Evolutionary conservation across 2,329 filamentous ascomycete species (phyloP).

Genomic region (Venturia effusa): DNA sequence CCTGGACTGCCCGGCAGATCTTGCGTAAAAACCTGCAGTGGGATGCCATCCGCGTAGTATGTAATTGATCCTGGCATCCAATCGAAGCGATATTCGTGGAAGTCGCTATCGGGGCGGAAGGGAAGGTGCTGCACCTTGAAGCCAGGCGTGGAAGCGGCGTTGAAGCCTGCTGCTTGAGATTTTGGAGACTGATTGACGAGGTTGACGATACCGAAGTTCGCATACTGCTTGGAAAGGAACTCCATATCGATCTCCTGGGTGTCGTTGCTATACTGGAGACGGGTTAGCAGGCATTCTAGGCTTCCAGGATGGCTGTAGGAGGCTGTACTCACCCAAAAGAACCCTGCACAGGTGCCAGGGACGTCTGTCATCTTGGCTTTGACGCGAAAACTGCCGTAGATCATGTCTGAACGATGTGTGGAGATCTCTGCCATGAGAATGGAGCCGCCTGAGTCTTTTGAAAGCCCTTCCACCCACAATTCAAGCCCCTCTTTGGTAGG

Average conservation of each 20-base stretch:
- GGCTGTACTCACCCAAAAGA: constrained; percentile 57
- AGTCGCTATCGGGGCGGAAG: constrained; percentile 54
- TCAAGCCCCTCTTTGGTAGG: constrained; percentile 35
- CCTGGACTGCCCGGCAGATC: constrained; percentile 51
- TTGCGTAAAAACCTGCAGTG: constrained; percentile 45
- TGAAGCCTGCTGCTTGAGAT: constrained; percentile 48
- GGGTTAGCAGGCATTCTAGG: background rate
- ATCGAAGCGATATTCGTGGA: constrained; percentile 74
- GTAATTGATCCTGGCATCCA: constrained; percentile 51
- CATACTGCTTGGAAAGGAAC: constrained; percentile 59
- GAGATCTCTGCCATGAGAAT: constrained; percentile 56
- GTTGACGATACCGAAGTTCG: constrained; percentile 48
- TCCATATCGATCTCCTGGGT: constrained; percentile 75
- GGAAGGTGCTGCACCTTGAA: constrained; percentile 49
- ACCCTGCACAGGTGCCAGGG: constrained; percentile 62
- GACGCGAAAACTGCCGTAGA: constrained; percentile 60
- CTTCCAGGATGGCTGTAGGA: background rate
- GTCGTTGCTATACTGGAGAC: constrained; percentile 60
- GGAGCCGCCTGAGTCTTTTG: constrained; percentile 39
- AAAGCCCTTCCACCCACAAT: constrained; percentile 27
- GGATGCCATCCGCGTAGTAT: constrained; percentile 57
- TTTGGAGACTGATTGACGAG: constrained; percentile 62
- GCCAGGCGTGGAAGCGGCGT: constrained; percentile 48
- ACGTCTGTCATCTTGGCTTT: constrained; percentile 52
- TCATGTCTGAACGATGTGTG: constrained; percentile 48